A percentile compares a stretch with the other conserved stretches of the same genome.
Conservation (phyloP, 352 stramenopile genomes). For the Pythium plurisporium region DNA sequence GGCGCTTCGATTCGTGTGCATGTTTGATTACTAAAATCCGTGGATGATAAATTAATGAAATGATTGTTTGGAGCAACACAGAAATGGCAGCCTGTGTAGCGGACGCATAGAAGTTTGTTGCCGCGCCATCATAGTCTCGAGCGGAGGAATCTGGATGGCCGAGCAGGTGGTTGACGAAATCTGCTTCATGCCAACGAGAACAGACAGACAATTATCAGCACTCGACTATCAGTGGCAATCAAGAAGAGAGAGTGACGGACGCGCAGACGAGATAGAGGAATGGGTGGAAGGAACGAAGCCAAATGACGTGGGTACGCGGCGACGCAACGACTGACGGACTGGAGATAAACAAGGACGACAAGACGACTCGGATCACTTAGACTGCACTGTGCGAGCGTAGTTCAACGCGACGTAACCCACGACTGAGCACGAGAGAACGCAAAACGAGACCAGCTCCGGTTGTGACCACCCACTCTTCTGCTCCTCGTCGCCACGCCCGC, state of each 20-base stretch:
- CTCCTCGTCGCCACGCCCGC: slow-evolving; percentile 16
- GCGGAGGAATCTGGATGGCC: slow-evolving; percentile 1
- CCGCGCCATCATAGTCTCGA: neutral
- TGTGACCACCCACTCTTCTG: slow-evolving; percentile 33
- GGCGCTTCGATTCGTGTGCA: neutral
- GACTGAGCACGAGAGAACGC: slow-evolving; percentile 48
- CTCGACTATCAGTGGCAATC: neutral
- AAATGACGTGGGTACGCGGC: neutral
- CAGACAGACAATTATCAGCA: slow-evolving; percentile 3
- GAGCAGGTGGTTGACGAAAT: neutral
- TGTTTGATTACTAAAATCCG: slow-evolving; percentile 8
- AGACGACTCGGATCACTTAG: slow-evolving; percentile 23
- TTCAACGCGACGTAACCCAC: slow-evolving; percentile 38
- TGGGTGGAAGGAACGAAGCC: neutral
- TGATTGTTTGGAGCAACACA: neutral
- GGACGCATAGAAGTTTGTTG: too few relatives aligned
- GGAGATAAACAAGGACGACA: too few relatives aligned
- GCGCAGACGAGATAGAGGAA: slow-evolving; percentile 4
- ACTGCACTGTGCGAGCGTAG: slow-evolving; percentile 9
- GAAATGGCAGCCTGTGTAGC: too few relatives aligned
- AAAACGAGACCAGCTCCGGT: slow-evolving; percentile 51
- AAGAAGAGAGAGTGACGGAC: slow-evolving; percentile 11
- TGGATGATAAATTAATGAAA: slow-evolving; percentile 18
- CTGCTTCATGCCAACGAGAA: neutral
- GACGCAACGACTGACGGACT: too few relatives aligned